Base-by-base conservation (phyloP, 805 yeast genomes). In the Starmerella apicola region DNA sequence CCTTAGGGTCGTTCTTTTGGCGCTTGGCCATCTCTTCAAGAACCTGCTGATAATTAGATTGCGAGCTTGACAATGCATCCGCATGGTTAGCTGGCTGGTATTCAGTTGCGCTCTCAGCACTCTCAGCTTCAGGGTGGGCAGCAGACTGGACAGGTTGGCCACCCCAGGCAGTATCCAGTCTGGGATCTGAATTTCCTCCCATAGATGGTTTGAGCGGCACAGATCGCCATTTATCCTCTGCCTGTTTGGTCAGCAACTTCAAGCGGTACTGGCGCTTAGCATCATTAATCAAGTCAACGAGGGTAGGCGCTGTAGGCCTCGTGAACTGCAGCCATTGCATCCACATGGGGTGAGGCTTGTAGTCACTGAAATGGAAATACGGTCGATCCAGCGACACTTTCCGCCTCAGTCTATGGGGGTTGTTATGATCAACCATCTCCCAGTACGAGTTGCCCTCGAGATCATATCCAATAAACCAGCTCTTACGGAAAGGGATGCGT, bases 391-490 rank as follows among this genome's bases (percentile, higher is more conserved):
- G 55, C 40, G 66, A 64, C 32, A 65, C 63, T 28, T 61, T 58
- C 33, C 94, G 59, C 36, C 94, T 62, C 43, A 77, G 65, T 42
- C 76, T 58, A 20, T 58, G 62, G 49, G 73, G 65, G 38, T 55
- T 53, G 50, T 69, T 67, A 44, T 72, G 75, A 20, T 71, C 62
- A 37, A 67, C 66, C 58, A 78, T 76, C 56, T 82, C 94, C 94
- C 94, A 82, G 61, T 78, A 82, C 2, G 88, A 75, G 56, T 82
- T 82, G 2, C 91, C 94, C 29, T 74, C 75, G n/a, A 83, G 64
- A 53, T 82, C 94, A 53, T 80, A 81, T 36, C 71, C 71, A 8
- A 76, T 66, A 50, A 81, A 81, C 63, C 76, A 81, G 54, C 66
- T 68, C 39, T 67, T 68, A 30, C 93, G 67, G 56, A 81, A 75